Base-by-base conservation (phyloP, 768 basidiomycete species). In the Mycena metata region DNA sequence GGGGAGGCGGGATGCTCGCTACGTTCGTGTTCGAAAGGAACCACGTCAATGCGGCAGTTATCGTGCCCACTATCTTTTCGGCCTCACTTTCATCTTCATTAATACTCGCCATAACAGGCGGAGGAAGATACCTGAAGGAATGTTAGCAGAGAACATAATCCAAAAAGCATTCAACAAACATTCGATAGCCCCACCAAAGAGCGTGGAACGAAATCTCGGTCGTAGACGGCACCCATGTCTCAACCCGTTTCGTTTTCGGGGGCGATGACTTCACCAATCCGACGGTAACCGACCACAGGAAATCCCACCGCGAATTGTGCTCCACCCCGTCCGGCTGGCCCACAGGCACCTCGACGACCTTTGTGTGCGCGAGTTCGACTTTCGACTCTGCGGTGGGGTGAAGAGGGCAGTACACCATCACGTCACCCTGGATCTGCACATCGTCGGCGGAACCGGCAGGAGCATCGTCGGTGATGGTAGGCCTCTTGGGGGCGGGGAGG, bases 131-230 rank as follows among this genome's bases (percentile, higher is more conserved):
- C 33, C 86, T 88, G 66, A 10, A 13, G 50, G 5, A 15, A 35
- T 17, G n/a, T 68, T 17, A 66, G 46, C 21, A n/a, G 41, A 21
- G 30, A 8, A 33, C 47, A 42, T 41, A n/a, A 46, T 3, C 13
- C 39, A 7, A 45, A 33, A 0, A 51, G 5, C 5, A 23, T 15
- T 21, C 2, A 36, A 66, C 86, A 60, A 67, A 87, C 87, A 89
- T 79, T 55, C 88, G 79, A 69, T 86, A 89, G 9, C 88, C 89
- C 89, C 88, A 73, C 88, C 88, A 89, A 71, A 83, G 82, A 2
- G 86, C 83, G 71, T 89, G 84, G 49, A 89, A 76, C 8, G 88
- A 88, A 23, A 89, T 78, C 70, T 88, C 83, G 36, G 84, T 85
- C 24, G 78, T 76, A 16, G 86, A 88, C 0, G 88, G 88, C 19